Evolutionary conservation across 2,329 filamentous ascomycete species (phyloP), one percentile per base, ranked within the genome.

Genomic region (Diaporthe eres): DNA sequence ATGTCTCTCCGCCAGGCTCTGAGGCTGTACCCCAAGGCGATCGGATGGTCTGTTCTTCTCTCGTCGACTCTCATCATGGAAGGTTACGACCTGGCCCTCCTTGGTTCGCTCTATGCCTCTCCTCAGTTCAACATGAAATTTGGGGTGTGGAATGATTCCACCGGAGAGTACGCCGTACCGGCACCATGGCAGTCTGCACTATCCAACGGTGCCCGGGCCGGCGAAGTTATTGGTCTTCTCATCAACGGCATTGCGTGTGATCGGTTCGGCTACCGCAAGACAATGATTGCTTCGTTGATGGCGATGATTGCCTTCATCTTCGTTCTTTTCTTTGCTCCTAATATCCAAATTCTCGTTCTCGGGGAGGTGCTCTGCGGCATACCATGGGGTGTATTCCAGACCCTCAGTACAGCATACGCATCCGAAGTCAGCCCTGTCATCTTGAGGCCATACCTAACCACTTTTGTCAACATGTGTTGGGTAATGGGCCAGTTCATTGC

Each of bases 31-130:
- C 95, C 95, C 75, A 96, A 97, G 86, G 95, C 95, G n/a, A 92
- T 97, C 74, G 90, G 87, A 28, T 98, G 95, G 94, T 95, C 92
- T 80, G 81, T 98, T 65, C 87, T 97, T 75, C 96, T 98, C 83
- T 96, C 94, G n/a, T 96, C 94, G 0, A 96, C 94, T 82, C 97
- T 98, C 81, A 92, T 91, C 80, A 98, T 98, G 95, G 95, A 98
- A 84, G 95, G 94, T 44, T 97, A 96, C 85, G 95, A 98, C 82
- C 88, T 97, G 74, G 92, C 91, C 80, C 87, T 97, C 72, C 91
- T 97, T 80, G 94, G 93, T 86, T 96, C 95, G 84, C 95, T 97
- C 81, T 96, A 77, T 70, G 44, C 60, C 71, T 74, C 74, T 37
- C 76, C 79, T 60, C 79, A 78, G 47, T 83, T 84, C 74, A 79